Base-by-base conservation (phyloP, 495 filamentous ascomycete species). In the Xylaria telfairii region DNA sequence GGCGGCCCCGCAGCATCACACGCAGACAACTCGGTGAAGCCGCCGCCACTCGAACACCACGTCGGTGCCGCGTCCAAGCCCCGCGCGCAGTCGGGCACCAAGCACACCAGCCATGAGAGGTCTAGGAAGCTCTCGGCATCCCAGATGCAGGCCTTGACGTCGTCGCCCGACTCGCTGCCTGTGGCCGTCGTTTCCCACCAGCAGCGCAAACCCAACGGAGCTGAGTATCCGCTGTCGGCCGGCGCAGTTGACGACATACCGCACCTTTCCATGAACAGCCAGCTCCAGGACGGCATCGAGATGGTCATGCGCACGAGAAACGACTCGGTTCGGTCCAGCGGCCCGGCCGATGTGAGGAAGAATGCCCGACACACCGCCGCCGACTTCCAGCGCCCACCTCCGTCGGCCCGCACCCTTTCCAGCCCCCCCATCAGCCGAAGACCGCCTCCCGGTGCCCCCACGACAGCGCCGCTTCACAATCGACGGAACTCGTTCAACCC, bases 91-190 rank as follows among this genome's bases (percentile, higher is more conserved):
- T 76, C 73, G 10, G 26, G 21, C 17, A 69, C 68, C 15, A 76
- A 74, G 47, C 24, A 80, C 78, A 9, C 21, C 39, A 44, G 67
- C 19, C 59, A n/a, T 15, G 67, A 69, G 44, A 84, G 80, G 54
- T 76, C 85, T 37, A 75, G 87, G 65, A 87, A 87, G 49, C 83
- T 90, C 34, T 89, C 87, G 0, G 86, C 87, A 1, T 83, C 81
- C 68, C 84, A 89, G 78, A 85, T 90, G 41, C 80, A 86, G 41
- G 85, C 86, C 47, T 74, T 90, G 47, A 85, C 87, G 0, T 80
- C 83, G 7, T 83, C 87, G 0, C 85, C 87, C 24, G 83, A 87
- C 53, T 87, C 83, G 21, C 74, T 87, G 0, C 85, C 85, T 26
- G 75, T 83, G 42, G 81, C 80, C 3, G 56, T 80, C 19, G 75